Base-by-base conservation (phyloP, 1,139 yeast species). In the Tardiomyces blankii region DNA sequence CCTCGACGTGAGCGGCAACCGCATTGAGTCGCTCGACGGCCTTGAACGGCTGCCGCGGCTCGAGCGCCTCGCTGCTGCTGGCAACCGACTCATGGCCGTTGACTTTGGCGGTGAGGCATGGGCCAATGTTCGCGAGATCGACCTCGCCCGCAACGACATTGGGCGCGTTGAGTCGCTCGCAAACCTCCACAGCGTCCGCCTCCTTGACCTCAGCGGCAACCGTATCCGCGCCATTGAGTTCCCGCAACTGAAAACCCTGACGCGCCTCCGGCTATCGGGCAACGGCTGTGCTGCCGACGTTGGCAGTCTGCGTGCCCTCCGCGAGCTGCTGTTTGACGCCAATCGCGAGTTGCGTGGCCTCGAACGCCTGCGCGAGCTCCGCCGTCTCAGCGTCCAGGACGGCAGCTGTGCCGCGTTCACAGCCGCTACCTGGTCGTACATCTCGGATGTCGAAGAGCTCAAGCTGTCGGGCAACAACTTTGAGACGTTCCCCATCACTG, bases 11-110 rank as follows among this genome's bases (percentile, higher is more conserved):
- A 58, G 59, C 47, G 46, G 55, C 44, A 63, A 62, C 42, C 49
- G 51, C 18, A 48, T 62, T 14, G 46, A 45, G n/a, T 54, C 58
- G 11, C 49, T 63, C 27, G 55, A 53, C 39, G 66, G 66, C 2
- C 49, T 64, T 16, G 44, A 51, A 18, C 51, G 54, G 18, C 46
- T 64, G n/a, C 59, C 57, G 18, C 64, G 65, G 8, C 52, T 65
- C 28, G 47, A 59, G 33, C 49, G 53, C 39, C 45, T 65, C 35
- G 55, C 59, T 27, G 60, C 58, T 2, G 45, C 51, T 16, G 53
- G 54, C 25, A 64, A 63, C 46, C 46, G 50, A 44, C 49, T 65
- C 2, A 45, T 44, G 11, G 39, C 42, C 18, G 50, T 61, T n/a
- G 53, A 56, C 38, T 56, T 61, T 40, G 44, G 43, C 21, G 50